These are phyloP conservation scores for Discostella stelligeroides DNA, from an alignment of 108 stramenopile species.

Conservation along the genomic window DNA sequence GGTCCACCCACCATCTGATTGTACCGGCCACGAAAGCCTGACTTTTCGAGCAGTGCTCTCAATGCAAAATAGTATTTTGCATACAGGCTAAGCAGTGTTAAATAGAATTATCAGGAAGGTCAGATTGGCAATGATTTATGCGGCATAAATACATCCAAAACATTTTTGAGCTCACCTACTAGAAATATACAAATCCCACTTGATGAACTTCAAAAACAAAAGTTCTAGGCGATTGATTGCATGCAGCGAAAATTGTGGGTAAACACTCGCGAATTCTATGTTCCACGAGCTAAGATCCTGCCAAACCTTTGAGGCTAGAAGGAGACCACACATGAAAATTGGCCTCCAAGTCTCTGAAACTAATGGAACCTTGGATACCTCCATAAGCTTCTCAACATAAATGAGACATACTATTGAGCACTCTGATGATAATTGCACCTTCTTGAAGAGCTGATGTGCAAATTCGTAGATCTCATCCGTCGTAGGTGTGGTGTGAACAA, in stretches of 20 bases:
- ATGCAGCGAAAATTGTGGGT: slow-evolving; percentile 93
- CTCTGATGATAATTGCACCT: slow-evolving; percentile 94
- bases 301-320: slow-evolving; percentile 99
- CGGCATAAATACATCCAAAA: slow-evolving; percentile 4
- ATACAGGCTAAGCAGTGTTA: slow-evolving; percentile 70
- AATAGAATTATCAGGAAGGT: no score
- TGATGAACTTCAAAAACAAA: slow-evolving; percentile 83
- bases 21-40: slow-evolving; percentile 77
- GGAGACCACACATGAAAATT: slow-evolving; percentile 93
- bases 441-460: slow-evolving; percentile 88
- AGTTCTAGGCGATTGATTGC: slow-evolving; percentile 92
- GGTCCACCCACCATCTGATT: slow-evolving; percentile 78
- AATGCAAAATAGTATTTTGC: slow-evolving; percentile 99
- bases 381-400: slow-evolving; percentile 97
- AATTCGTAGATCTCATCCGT: slow-evolving; percentile 90
- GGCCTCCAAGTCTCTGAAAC: slow-evolving; percentile 94
- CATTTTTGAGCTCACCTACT: slow-evolving; percentile 51
- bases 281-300: slow-evolving; percentile 98
- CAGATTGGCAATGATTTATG: no score
- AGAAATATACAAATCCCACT: slow-evolving; percentile 98
- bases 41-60: slow-evolving; percentile 87
- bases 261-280: slow-evolving; percentile 95
- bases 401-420: slow-evolving; percentile 98
- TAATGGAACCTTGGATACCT: slow-evolving; percentile 91
- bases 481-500: slow-evolving; percentile 65